phyloP scores from a whole-genome alignment of 2,329 filamentous ascomycete species.

The Leptodontidium sp. region DNA sequence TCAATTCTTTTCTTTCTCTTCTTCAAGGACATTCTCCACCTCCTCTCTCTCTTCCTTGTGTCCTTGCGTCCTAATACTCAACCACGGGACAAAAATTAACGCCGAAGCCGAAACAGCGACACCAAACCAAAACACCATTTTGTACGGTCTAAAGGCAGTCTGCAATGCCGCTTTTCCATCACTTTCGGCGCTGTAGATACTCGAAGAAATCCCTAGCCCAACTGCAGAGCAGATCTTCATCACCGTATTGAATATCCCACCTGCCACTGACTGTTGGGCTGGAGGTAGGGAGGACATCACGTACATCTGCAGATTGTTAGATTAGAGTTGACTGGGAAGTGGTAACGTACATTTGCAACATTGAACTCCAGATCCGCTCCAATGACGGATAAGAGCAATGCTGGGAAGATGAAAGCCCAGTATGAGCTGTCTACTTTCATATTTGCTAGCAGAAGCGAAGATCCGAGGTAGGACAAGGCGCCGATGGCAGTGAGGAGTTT shows the following conservation, averaged over 20 bases:
- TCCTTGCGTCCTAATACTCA: slow-evolving; percentile 63
- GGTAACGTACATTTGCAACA: slow-evolving; percentile 65
- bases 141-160: slow-evolving; percentile 53
- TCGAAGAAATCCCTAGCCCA: slow-evolving; percentile 67
- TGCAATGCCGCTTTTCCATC: slow-evolving; percentile 33
- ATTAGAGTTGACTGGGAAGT: slow-evolving; percentile 25
- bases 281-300: slow-evolving; percentile 71
- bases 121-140: slow-evolving; percentile 59
- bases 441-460: slow-evolving; percentile 61
- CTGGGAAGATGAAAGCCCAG: slow-evolving; percentile 72
- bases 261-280: slow-evolving; percentile 66
- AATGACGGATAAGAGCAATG: slow-evolving; percentile 64
- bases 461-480: slow-evolving; percentile 50
- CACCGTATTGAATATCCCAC: slow-evolving; percentile 73
- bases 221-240: slow-evolving; percentile 61
- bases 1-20: neutral
- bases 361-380: slow-evolving; percentile 76
- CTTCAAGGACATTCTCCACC: neutral
- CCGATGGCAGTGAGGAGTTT: slow-evolving; percentile 64
- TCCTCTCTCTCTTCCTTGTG: slow-evolving; percentile 20
- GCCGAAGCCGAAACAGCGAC: slow-evolving; percentile 53
- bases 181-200: slow-evolving; percentile 63
- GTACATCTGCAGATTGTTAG: slow-evolving; percentile 62
- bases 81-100: slow-evolving; percentile 57
- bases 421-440: slow-evolving; percentile 63